Evolutionary conservation across 768 basidiomycete species (phyloP), one percentile per base, ranked within the genome.

Genomic region (Suillus brevipes): DNA sequence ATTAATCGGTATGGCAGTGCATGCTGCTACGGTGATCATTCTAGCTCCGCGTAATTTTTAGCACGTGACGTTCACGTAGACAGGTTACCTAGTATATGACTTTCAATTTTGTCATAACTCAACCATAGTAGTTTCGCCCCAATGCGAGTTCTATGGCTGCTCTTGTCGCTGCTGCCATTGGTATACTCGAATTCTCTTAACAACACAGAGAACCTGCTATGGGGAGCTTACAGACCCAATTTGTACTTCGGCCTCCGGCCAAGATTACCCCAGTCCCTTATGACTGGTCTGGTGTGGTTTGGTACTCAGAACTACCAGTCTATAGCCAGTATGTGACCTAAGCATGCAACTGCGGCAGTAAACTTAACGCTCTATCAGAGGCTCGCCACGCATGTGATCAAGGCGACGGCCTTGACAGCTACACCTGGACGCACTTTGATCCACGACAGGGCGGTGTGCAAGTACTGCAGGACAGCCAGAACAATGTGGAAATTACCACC

Each of bases 211-310:
- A 77, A 82, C 2, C 72, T 88, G 8, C 67, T 85, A 49, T 89
- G 89, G 89, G 94, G 94, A 1, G 81, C 91, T 0, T 97, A 95
- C 77, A 82, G 96, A 49, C 94, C 96, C 0, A 93, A 94, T 71
- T 84, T 97, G n/a, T 99, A 99, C 79, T 97, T 97, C 77, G 96
- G 96, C 23, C 81, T 97, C 53, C 81, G 93, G 58, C 93, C 96
- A 14, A 84, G 90, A 52, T 78, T 94, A 67, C 94, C 95, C 0
- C 87, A 92, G 70, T 94, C 92, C n/a, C 83, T 98, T 34, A 85
- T 95, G 88, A 94, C 92, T 3, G 96, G 96, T 14, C 84, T 99
- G 40, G 86, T 97, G 77, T 98, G 96, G 96, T 95, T 93, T 74
- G 93, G 95, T 37, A 89, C 92, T 9, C 88, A 93, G 45, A 85